Conservation (phyloP, 495 filamentous ascomycete genomes). For the Evansstolkia leycettana region DNA sequence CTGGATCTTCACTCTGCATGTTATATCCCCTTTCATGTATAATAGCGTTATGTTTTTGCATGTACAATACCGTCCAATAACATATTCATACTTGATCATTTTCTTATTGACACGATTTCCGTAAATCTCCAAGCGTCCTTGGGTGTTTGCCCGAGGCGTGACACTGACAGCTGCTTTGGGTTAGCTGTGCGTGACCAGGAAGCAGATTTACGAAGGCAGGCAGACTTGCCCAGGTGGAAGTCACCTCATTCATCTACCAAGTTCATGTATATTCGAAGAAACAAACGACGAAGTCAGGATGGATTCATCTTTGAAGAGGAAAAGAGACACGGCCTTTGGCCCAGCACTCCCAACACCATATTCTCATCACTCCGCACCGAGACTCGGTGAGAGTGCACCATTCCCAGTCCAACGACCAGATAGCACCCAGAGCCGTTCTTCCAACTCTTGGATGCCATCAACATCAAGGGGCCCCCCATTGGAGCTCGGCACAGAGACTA, state of each 20-base stretch:
- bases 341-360: not conserved
- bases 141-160: too few species aligned
- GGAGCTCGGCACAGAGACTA: conserved; percentile 4
- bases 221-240: too few species aligned
- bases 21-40: not conserved
- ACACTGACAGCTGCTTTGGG: too few species aligned
- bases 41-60: not conserved
- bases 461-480: conserved; percentile 4
- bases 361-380: not conserved
- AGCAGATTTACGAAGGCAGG: too few species aligned
- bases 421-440: not conserved
- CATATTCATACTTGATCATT: too few species aligned
- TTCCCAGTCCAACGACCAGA: conserved; percentile 1
- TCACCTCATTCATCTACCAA: too few species aligned
- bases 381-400: not conserved
- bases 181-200: too few species aligned
- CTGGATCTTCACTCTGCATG: not conserved
- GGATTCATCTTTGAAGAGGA: not conserved
- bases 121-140: too few species aligned
- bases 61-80: too few species aligned
- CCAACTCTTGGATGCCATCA: conserved; percentile 1
- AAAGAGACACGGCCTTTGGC: not conserved
- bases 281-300: not conserved
- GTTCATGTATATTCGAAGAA: too few species aligned
- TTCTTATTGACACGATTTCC: too few species aligned